These are phyloP conservation scores for Kazachstania africana DNA, from an alignment of 805 yeast genomes.

Conservation along the genomic window DNA sequence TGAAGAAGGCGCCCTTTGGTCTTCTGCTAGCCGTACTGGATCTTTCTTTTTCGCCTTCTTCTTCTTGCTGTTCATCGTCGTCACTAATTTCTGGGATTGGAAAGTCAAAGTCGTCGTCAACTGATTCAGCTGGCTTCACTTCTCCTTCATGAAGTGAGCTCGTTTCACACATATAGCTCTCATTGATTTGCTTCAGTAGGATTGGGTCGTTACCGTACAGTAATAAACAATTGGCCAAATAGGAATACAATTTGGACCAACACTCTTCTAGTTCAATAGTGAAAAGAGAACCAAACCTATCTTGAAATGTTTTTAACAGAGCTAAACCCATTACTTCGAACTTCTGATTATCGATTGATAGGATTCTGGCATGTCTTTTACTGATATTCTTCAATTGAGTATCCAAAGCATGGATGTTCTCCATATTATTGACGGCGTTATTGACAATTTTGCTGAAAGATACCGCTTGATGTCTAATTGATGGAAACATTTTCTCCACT, in stretches of 20 bases:
- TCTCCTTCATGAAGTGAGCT: not conserved
- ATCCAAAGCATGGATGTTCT: constrained; percentile 44
- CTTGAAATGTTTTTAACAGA: constrained; percentile 53
- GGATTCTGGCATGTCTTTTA: constrained; percentile 61
- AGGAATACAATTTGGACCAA: constrained; percentile 62
- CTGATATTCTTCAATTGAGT: constrained; percentile 54
- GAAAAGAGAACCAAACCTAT: constrained; percentile 42
- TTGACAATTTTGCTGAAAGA: constrained; percentile 72
- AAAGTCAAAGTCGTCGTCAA: constrained; percentile 10
- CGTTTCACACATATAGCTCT: not conserved
- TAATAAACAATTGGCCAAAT: constrained; percentile 53
- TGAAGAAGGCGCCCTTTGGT: too few relatives aligned
- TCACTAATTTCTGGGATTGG: constrained; percentile 13
- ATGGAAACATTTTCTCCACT: constrained; percentile 57
- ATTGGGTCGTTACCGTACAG: constrained; percentile 28
- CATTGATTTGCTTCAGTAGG: not conserved
- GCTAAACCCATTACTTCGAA: constrained; percentile 69
- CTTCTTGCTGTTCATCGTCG: not conserved
- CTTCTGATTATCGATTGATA: constrained; percentile 59
- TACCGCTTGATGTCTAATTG: constrained; percentile 66
- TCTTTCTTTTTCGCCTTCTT: not conserved
- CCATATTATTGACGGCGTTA: constrained; percentile 53
- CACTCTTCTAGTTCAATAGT: constrained; percentile 51
- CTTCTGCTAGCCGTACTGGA: too few relatives aligned
- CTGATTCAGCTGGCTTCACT: not conserved